Evolutionary conservation across 192 early-diverging fungal species (phyloP).

Genomic region (Dimargaris xerosporica): DNA sequence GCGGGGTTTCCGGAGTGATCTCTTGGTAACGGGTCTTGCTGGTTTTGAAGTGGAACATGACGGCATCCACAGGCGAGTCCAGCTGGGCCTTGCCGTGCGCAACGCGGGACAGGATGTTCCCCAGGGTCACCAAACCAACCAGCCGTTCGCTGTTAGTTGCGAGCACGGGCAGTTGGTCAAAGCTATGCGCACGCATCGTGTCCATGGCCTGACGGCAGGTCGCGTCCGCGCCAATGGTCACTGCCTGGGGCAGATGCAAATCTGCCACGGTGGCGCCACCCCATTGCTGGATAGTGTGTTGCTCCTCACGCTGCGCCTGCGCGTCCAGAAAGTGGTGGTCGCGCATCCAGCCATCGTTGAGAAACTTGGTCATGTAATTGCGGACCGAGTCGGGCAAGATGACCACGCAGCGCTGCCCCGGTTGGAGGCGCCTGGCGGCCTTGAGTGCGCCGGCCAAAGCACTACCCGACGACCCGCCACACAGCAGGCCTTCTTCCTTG

Average conservation of each 20-base stretch:
- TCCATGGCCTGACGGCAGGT: conserved; percentile 65
- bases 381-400: conserved; percentile 94
- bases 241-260: conserved; percentile 68
- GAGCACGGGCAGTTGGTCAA: conserved; percentile 92
- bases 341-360: conserved; percentile 97
- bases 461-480: conserved; percentile 90
- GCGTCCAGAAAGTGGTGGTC: conserved; percentile 76
- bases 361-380: conserved; percentile 99
- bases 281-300: conserved; percentile 51
- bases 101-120: conserved; percentile 71
- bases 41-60: conserved; percentile 70
- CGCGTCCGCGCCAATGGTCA: conserved; percentile 66
- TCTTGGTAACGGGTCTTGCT: conserved; percentile 55
- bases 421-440: conserved; percentile 67
- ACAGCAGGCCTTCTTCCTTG: conserved; percentile 90
- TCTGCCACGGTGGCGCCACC: conserved; percentile 67
- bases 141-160: conserved; percentile 33
- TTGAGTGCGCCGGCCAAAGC: conserved; percentile 78
- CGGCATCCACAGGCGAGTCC: conserved; percentile 44
- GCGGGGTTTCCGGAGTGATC: conserved; percentile 70
- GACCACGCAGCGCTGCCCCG: conserved; percentile 84
- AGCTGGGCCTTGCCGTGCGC: conserved; percentile 49
- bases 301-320: conserved; percentile 44
- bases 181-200: conserved; percentile 75
- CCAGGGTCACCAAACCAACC: conserved; percentile 77